Conservation (phyloP, 106 monocot species). For the Posidonia australis region DNA sequence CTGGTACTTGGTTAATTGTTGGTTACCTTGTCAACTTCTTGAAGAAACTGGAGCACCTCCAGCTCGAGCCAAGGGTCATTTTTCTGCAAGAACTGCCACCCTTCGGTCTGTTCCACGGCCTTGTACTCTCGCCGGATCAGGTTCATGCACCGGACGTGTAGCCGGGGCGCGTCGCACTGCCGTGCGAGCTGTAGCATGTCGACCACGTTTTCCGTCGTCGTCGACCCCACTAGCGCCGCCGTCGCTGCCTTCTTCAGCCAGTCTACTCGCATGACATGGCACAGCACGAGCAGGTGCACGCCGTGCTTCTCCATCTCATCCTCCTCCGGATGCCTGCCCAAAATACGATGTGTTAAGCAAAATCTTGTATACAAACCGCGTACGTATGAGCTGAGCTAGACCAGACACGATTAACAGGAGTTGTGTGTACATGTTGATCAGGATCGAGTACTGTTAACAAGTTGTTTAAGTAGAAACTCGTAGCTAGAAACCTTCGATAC, state of each 20-base stretch:
- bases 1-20: too few species aligned
- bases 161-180: slow-evolving; percentile 57
- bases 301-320: slow-evolving; percentile 9
- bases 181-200: slow-evolving; percentile 12
- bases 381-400: too few species aligned
- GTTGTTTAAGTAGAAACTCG: neutral
- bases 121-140: slow-evolving; percentile 32
- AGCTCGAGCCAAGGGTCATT: slow-evolving; percentile 60
- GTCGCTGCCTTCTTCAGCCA: slow-evolving; percentile 8
- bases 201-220: slow-evolving; percentile 12
- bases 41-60: slow-evolving; percentile 43
- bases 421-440: neutral
- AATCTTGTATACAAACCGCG: neutral
- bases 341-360: neutral
- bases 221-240: slow-evolving; percentile 7
- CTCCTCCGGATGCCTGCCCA: neutral
- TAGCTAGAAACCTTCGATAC: too few species aligned
- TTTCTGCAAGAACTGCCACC: slow-evolving; percentile 36
- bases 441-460: neutral
- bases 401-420: too few species aligned
- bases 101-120: slow-evolving; percentile 47
- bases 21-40: slow-evolving; percentile 38
- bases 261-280: neutral
- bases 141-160: slow-evolving; percentile 42
- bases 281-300: neutral